These are phyloP conservation scores for Phytophthora constricta DNA, from an alignment of 352 stramenopile genomes.

Conservation along the genomic window DNA sequence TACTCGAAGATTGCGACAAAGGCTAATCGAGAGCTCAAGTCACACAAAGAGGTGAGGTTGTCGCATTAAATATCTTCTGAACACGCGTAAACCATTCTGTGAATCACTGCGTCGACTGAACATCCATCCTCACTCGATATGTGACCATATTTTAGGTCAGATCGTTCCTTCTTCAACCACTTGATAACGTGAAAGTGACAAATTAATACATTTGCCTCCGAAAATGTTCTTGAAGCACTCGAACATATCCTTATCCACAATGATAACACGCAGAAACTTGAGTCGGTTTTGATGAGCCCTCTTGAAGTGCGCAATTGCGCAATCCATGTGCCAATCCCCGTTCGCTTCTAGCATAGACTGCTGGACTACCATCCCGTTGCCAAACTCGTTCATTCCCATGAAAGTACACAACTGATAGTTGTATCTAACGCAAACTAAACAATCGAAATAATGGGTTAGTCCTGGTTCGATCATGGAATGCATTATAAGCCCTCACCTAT, in stretches of 20 bases:
- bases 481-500: no score
- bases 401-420: constrained; percentile 31
- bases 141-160: constrained; percentile 18
- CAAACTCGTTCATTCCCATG: constrained; percentile 13
- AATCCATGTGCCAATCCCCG: constrained; percentile 25
- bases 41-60: no score
- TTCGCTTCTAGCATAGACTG: constrained; percentile 19
- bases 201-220: constrained; percentile 11
- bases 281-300: background rate
- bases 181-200: constrained; percentile 33
- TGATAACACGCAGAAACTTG: constrained; percentile 10
- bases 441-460: no score
- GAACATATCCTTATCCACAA: constrained; percentile 32
- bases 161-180: constrained; percentile 3
- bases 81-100: constrained; percentile 25
- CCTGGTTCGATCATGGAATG: no score
- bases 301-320: constrained; percentile 12
- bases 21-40: background rate
- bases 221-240: constrained; percentile 24
- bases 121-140: constrained; percentile 1
- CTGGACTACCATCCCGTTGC: constrained; percentile 10
- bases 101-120: constrained; percentile 11
- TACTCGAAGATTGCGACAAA: background rate
- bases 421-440: constrained; percentile 12
- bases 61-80: no score